Percentiles rank a stretch among this genome's conserved stretches.
Evolutionary conservation across 192 early-diverging fungal genomes (phyloP).

Genomic region (Diversispora eburnea): DNA sequence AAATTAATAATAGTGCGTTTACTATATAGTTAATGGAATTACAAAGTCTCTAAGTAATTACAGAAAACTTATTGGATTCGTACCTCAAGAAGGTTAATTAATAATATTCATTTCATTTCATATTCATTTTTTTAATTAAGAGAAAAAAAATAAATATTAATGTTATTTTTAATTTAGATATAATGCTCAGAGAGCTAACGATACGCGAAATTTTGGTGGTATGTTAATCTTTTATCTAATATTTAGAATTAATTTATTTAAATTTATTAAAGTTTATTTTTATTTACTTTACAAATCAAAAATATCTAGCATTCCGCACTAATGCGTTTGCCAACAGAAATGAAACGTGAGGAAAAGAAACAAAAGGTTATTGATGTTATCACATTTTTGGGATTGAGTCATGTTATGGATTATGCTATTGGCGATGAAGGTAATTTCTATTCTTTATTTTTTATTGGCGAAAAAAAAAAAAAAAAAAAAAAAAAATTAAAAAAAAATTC

Average conservation of each 20-base stretch:
- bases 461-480: no score
- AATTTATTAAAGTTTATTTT: background rate
- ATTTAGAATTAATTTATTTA: background rate
- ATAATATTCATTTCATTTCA: background rate
- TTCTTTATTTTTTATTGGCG: background rate
- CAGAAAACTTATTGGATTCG: conserved; percentile 67
- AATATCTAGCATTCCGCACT: conserved; percentile 52
- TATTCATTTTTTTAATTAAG: no score
- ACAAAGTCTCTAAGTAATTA: conserved; percentile 56
- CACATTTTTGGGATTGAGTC: conserved; percentile 50
- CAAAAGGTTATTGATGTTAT: conserved; percentile 56
- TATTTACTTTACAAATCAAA: background rate
- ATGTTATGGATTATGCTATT: conserved; percentile 50
- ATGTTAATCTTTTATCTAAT: background rate
- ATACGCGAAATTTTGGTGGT: conserved; percentile 57
- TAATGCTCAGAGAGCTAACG: conserved; percentile 59
- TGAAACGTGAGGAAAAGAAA: conserved; percentile 39
- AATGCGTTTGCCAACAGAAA: conserved; percentile 55
- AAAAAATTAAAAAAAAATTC: no score
- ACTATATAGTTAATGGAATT: conserved; percentile 48
- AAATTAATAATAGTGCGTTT: background rate
- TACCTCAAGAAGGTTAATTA: conserved; percentile 58
- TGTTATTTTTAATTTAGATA: conserved; percentile 35
- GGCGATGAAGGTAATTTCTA: conserved; percentile 44
- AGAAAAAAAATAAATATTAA: background rate